Conservation (phyloP, 2,329 filamentous ascomycete species). For the Colletotrichum abscissum region DNA sequence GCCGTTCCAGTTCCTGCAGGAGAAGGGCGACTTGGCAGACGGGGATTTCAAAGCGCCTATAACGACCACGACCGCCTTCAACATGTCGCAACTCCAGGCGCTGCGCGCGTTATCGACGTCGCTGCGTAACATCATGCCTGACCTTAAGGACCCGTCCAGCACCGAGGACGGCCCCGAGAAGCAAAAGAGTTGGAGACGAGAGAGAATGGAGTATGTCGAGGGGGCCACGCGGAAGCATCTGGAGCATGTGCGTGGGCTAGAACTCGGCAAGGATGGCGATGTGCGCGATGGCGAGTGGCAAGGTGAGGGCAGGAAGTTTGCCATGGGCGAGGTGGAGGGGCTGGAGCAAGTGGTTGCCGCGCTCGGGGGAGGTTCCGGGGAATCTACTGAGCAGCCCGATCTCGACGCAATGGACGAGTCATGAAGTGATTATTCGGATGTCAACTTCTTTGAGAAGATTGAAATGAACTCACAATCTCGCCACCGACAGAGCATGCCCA, state of each 20-base stretch:
- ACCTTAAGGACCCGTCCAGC: conserved; percentile 54
- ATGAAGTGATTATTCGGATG: not conserved
- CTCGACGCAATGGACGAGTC: conserved; percentile 33
- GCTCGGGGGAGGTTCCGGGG: conserved; percentile 49
- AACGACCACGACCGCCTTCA: conserved; percentile 80
- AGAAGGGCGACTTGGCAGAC: conserved; percentile 61
- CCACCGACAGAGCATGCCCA: not conserved
- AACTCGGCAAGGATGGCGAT: conserved; percentile 70
- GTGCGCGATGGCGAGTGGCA: conserved; percentile 75
- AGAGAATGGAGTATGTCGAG: conserved; percentile 87
- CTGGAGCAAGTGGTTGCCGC: conserved; percentile 63
- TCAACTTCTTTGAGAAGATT: not conserved
- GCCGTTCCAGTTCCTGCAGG: conserved; percentile 68
- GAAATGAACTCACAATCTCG: not conserved
- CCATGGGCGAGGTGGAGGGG: conserved; percentile 65
- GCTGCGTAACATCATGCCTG: conserved; percentile 74
- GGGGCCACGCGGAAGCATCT: conserved; percentile 80
- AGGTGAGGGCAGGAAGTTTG: conserved; percentile 61
- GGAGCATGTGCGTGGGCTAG: conserved; percentile 75
- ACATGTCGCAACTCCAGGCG: conserved; percentile 84
- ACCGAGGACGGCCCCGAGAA: conserved; percentile 44
- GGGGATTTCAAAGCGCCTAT: conserved; percentile 67
- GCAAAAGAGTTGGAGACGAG: conserved; percentile 70
- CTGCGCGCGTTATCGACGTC: conserved; percentile 73
- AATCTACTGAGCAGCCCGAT: conserved; percentile 8